These are phyloP conservation scores for Hyphopichia wangnamkhiaoensis DNA, from an alignment of 1,139 yeast species.

Conservation along the genomic window DNA sequence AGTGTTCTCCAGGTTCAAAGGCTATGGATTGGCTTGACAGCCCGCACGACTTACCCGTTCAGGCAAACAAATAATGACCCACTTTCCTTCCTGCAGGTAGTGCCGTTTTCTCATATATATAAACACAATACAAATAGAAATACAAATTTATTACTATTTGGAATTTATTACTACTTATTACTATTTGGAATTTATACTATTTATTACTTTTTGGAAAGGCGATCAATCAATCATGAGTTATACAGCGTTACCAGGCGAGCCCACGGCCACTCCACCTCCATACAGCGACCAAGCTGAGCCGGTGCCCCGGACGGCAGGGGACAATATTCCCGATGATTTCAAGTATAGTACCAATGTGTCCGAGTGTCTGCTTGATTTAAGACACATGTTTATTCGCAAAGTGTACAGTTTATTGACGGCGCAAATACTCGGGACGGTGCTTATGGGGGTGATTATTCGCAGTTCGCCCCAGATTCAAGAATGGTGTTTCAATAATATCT, in stretches of 20 bases:
- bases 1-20: no score
- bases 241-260: constrained; percentile 3
- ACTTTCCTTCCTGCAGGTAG: no score
- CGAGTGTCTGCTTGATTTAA: constrained; percentile 71
- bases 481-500: constrained; percentile 63
- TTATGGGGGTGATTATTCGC: constrained; percentile 58
- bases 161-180: no score
- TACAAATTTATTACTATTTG: no score
- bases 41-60: no score
- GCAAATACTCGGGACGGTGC: constrained; percentile 64
- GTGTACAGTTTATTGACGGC: constrained; percentile 72
- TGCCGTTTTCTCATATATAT: no score
- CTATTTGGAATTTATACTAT: no score
- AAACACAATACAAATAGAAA: no score
- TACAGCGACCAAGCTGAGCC: constrained; percentile 17
- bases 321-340: constrained; percentile 73
- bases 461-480: constrained; percentile 46
- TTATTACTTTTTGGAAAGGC: no score
- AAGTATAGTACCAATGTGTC: constrained; percentile 79
- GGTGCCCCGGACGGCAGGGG: constrained; percentile 34
- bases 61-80: no score
- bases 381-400: constrained; percentile 75
- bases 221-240: no score
- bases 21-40: no score
- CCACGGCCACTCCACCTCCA: constrained; percentile 25